phyloP scores from a whole-genome alignment of 2,329 filamentous ascomycete species.

The Thelonectria blattea region DNA sequence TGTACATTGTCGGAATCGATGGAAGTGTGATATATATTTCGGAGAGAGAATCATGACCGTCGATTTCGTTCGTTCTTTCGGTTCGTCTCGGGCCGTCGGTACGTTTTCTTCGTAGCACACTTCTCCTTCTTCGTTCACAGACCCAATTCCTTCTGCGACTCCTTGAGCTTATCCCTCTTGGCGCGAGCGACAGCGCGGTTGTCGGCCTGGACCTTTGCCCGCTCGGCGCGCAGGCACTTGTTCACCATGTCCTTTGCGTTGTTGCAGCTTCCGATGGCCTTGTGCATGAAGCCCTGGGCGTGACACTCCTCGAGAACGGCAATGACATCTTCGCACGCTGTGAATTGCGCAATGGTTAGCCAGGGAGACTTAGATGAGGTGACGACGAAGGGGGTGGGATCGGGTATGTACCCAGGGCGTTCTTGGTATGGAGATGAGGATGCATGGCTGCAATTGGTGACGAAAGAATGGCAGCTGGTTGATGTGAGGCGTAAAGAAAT shows the following conservation, averaged over 20 bases:
- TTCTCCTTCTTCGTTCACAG: slow-evolving; percentile 36
- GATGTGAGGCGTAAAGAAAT: slow-evolving; percentile 29
- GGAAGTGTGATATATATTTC: too few relatives aligned
- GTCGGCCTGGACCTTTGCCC: slow-evolving; percentile 75
- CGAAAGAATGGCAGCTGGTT: slow-evolving; percentile 16
- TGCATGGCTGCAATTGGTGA: slow-evolving; percentile 70
- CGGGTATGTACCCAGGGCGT: slow-evolving; percentile 82
- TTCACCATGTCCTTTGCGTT: slow-evolving; percentile 83
- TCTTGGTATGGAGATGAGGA: slow-evolving; percentile 93
- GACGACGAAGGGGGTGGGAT: neutral
- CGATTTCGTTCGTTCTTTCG: too few relatives aligned
- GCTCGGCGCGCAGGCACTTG: slow-evolving; percentile 80
- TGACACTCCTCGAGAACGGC: slow-evolving; percentile 94
- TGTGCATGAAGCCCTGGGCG: slow-evolving; percentile 88
- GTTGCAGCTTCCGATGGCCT: slow-evolving; percentile 89
- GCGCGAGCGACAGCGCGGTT: slow-evolving; percentile 73
- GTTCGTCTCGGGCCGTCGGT: slow-evolving; percentile 1
- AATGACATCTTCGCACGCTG: slow-evolving; percentile 96
- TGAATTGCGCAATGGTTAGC: slow-evolving; percentile 27
- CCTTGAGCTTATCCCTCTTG: slow-evolving; percentile 76
- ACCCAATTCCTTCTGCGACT: slow-evolving; percentile 65
- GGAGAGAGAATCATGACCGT: neutral
- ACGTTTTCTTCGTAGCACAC: neutral
- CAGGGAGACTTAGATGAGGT: too few relatives aligned
- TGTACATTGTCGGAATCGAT: slow-evolving; percentile 18